Percentiles rank a stretch among this genome's conserved stretches.
phyloP scores from a whole-genome alignment of 371 early-diverging fungal genomes.

The Saksenaea oblongispora region DNA sequence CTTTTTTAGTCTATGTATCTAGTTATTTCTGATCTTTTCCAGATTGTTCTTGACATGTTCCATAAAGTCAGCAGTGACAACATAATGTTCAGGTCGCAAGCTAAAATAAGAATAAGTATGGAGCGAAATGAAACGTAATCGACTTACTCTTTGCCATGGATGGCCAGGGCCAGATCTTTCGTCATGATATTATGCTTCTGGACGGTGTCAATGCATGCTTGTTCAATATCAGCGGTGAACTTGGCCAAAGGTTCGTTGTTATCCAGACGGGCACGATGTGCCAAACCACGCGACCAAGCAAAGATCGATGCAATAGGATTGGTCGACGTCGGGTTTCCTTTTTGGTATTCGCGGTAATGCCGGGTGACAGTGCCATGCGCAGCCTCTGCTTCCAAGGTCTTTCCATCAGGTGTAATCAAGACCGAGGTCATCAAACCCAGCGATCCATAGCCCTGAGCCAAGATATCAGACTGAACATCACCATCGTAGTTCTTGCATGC shows the following conservation, averaged over 20 bases:
- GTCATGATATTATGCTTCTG: conserved; percentile 84
- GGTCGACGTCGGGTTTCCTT: conserved; percentile 83
- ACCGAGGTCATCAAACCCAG: conserved; percentile 93
- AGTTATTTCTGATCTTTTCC: conserved; percentile 37
- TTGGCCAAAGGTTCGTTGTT: conserved; percentile 65
- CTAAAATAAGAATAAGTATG: conserved; percentile 24
- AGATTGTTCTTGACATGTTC: conserved; percentile 70
- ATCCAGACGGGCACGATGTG: conserved; percentile 90
- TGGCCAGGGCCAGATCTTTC: conserved; percentile 91
- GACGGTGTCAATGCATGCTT: conserved; percentile 85
- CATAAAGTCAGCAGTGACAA: conserved; percentile 80
- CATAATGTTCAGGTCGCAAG: conserved; percentile 71
- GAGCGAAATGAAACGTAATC: not conserved
- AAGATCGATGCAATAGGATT: conserved; percentile 95
- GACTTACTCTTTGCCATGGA: conserved; percentile 75
- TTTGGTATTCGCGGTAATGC: conserved; percentile 94
- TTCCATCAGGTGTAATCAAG: conserved; percentile 87
- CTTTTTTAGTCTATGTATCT: not conserved
- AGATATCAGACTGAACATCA: conserved; percentile 89
- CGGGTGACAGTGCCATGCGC: conserved; percentile 96
- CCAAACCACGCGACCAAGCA: conserved; percentile 93
- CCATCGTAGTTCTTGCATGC: conserved; percentile 95
- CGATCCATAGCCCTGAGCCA: conserved; percentile 89
- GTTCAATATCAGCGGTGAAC: conserved; percentile 76
- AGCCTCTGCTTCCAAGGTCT: conserved; percentile 91